Conservation (phyloP, 176 grass and related monocot species). For the Rhynchospora pubera region DNA sequence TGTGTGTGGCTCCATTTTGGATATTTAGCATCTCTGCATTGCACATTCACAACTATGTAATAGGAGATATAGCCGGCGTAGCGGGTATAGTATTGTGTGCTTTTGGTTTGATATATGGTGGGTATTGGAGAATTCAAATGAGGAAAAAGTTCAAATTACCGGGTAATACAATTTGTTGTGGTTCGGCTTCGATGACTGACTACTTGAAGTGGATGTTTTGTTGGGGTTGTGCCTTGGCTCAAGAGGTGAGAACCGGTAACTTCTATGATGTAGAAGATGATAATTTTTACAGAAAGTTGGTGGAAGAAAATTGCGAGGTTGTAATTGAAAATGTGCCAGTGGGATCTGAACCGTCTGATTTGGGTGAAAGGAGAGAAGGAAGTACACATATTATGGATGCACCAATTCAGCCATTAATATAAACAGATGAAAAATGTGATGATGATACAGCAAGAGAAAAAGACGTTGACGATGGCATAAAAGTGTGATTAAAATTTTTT, state of each 20-base stretch:
- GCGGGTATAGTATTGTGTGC: constrained; percentile 47
- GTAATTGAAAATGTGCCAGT: neutral
- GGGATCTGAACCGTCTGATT: neutral
- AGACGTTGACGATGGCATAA: neutral
- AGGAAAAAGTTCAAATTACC: constrained; percentile 42
- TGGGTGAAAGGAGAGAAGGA: neutral
- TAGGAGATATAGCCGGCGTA: constrained; percentile 38
- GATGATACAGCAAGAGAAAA: neutral
- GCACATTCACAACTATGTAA: constrained; percentile 31
- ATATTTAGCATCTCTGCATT: constrained; percentile 63
- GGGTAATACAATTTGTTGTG: constrained; percentile 20
- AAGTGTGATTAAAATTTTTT: neutral
- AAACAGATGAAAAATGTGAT: neutral
- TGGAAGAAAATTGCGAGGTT: neutral
- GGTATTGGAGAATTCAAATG: constrained; percentile 78
- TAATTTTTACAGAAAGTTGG: constrained; percentile 30
- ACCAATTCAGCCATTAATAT: neutral
- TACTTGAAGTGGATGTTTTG: constrained; percentile 75
- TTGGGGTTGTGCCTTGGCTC: constrained; percentile 61
- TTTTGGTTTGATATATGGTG: constrained; percentile 58
- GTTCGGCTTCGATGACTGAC: constrained; percentile 43
- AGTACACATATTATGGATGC: neutral
- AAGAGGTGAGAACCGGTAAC: constrained; percentile 72
- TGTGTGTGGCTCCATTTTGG: constrained; percentile 67
- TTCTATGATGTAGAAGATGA: constrained; percentile 47